Conservation (phyloP, 2,329 filamentous ascomycete genomes). For the Sporothrix dimorphospora region DNA sequence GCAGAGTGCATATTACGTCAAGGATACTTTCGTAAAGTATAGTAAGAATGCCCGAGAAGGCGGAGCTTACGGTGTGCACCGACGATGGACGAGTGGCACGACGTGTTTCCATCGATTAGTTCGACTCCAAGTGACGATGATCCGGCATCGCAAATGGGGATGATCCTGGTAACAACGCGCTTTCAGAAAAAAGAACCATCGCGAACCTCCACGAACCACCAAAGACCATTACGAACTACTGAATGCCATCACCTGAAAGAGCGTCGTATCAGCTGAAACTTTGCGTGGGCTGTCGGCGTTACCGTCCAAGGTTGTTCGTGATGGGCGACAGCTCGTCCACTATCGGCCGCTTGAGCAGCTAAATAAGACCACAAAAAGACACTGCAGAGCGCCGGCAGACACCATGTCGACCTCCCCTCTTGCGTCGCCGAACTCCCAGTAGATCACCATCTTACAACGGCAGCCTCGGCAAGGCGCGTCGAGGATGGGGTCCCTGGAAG, state of each 20-base stretch:
- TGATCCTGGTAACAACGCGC: neutral
- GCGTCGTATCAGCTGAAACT: neutral
- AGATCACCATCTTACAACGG: slow-evolving; percentile 1
- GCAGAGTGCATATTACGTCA: neutral
- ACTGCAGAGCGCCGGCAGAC: neutral
- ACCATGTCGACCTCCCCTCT: neutral
- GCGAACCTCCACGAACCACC: neutral
- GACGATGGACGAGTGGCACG: neutral
- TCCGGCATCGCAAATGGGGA: slow-evolving; percentile 9
- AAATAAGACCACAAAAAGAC: neutral
- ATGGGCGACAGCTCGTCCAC: neutral
- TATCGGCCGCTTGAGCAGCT: neutral
- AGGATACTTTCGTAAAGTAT: no score
- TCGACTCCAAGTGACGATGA: neutral
- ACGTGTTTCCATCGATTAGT: neutral
- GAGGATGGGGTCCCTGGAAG: neutral
- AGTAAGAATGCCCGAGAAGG: no score
- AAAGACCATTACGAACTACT: neutral
- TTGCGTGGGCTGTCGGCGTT: neutral
- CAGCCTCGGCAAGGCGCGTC: slow-evolving; percentile 6
- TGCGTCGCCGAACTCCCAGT: neutral
- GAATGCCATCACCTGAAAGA: neutral
- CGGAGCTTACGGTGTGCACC: no score
- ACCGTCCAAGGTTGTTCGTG: neutral
- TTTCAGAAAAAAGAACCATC: neutral